Evolutionary conservation across 2,329 filamentous ascomycete genomes (phyloP).

Genomic region (Fusarium sp.): DNA sequence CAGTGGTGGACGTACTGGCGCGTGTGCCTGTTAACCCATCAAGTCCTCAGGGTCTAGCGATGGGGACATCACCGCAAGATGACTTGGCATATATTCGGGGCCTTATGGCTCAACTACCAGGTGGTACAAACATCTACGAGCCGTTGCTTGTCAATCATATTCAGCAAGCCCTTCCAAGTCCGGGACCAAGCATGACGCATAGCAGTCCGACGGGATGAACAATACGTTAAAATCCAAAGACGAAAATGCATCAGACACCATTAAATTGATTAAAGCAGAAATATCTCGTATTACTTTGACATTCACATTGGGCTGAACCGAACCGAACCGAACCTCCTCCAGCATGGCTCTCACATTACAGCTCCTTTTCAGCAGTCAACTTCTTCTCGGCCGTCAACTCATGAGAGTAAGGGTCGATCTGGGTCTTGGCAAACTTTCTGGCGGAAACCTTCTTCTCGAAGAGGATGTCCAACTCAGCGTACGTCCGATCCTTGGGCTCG

Average conservation of each 20-base stretch:
- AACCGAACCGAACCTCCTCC: background rate
- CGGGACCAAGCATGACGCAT: constrained; percentile 19
- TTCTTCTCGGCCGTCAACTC: constrained; percentile 14
- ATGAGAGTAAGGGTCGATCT: constrained; percentile 52
- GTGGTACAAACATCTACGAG: constrained; percentile 54
- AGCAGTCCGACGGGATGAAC: constrained; percentile 2
- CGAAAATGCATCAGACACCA: background rate
- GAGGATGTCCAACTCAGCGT: constrained; percentile 58
- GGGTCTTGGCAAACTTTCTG: constrained; percentile 55
- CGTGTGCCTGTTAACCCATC: constrained; percentile 52
- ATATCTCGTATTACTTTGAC: background rate
- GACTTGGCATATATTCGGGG: constrained; percentile 53
- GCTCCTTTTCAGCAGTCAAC: constrained; percentile 15
- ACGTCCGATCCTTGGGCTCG: constrained; percentile 64
- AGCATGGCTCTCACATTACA: background rate
- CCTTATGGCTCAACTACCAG: constrained; percentile 54
- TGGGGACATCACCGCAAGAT: constrained; percentile 50
- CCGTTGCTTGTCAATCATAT: constrained; percentile 56
- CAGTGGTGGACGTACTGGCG: constrained; percentile 59
- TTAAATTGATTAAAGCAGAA: background rate
- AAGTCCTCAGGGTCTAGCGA: constrained; percentile 40
- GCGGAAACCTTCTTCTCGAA: constrained; percentile 55
- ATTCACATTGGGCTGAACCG: background rate
- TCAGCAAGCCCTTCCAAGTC: constrained; percentile 49
- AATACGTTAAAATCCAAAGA: background rate